Percentiles rank a stretch among this genome's conserved stretches.
Evolutionary conservation across 176 grass and related monocot species (phyloP).

Genomic region (Avena sativa): DNA sequence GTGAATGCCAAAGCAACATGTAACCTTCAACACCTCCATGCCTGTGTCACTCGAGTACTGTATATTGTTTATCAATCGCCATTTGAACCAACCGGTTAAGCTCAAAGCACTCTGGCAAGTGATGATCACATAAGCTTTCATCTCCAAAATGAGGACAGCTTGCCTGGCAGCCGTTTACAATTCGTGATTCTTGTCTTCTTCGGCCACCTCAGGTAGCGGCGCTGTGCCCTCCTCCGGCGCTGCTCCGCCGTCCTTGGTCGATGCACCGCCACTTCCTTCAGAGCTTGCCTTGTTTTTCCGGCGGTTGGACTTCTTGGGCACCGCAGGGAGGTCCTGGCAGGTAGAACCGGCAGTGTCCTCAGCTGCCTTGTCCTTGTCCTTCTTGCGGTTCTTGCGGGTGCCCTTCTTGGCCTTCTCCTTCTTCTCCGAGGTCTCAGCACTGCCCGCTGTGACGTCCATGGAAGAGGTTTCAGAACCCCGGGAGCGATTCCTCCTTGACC

Average conservation of each 20-base stretch:
- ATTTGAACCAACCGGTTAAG: conserved; percentile 25
- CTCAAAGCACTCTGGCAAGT: conserved; percentile 40
- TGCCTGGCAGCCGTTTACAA: conserved; percentile 4
- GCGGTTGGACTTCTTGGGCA: conserved; percentile 85
- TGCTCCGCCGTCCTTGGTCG: conserved; percentile 33
- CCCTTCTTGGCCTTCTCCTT: conserved; percentile 63
- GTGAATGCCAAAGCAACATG: conserved; percentile 32
- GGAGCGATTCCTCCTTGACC: conserved; percentile 72
- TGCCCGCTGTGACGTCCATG: conserved; percentile 35
- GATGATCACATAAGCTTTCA: conserved; percentile 4
- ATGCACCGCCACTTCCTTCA: conserved; percentile 29
- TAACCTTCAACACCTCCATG: conserved; percentile 2
- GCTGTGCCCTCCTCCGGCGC: conserved; percentile 42
- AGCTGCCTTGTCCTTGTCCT: conserved; percentile 53
- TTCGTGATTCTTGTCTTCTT: conserved; percentile 33
- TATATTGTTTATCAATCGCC: conserved; percentile 14
- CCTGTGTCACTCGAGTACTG: conserved; percentile 27
- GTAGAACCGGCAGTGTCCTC: not conserved
- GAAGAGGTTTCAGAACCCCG: conserved; percentile 59
- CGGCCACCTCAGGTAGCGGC: conserved; percentile 28
- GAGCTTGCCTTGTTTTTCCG: conserved; percentile 64
- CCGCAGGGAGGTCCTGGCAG: conserved; percentile 62
- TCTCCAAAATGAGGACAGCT: conserved; percentile 1
- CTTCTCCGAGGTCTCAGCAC: conserved; percentile 42
- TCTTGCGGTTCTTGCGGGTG: conserved; percentile 58